Percentiles rank a stretch among this genome's conserved stretches.
These are phyloP conservation scores for Lactarius deliciosus DNA, from an alignment of 768 basidiomycete genomes.

Conservation along the genomic window DNA sequence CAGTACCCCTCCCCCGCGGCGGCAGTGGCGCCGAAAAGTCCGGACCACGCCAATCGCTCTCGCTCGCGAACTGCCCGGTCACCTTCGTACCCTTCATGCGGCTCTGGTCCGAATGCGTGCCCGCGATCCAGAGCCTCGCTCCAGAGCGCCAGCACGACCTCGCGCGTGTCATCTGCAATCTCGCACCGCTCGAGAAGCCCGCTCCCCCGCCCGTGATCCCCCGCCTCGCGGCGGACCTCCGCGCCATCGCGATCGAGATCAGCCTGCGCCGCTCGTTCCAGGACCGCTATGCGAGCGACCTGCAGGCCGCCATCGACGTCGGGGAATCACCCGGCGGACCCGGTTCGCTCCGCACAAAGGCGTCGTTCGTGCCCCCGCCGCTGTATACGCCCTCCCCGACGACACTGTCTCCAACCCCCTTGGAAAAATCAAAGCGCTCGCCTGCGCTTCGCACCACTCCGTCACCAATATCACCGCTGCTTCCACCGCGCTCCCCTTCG, in stretches of 20 bases:
- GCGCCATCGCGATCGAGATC: slow-evolving; percentile 85
- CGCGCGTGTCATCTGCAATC: slow-evolving; percentile 73
- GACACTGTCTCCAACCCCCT: slow-evolving; percentile 21
- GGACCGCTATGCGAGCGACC: slow-evolving; percentile 67
- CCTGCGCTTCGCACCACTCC: background rate
- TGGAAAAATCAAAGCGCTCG: background rate
- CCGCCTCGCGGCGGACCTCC: slow-evolving; percentile 73
- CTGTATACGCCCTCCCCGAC: slow-evolving; percentile 42
- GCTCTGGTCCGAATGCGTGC: slow-evolving; percentile 71
- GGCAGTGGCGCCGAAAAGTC: slow-evolving; percentile 38
- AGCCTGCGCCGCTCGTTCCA: slow-evolving; percentile 83
- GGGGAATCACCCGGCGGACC: slow-evolving; percentile 37
- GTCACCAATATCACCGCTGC: background rate
- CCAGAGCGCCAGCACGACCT: slow-evolving; percentile 79
- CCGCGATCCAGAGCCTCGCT: slow-evolving; percentile 59
- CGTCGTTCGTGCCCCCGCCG: slow-evolving; percentile 72
- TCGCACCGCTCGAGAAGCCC: slow-evolving; percentile 46
- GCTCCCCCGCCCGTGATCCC: slow-evolving; percentile 44
- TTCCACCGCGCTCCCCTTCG: too few species aligned
- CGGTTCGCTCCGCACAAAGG: slow-evolving; percentile 42
- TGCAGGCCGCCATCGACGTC: slow-evolving; percentile 79
- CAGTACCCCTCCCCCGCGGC: slow-evolving; percentile 70
- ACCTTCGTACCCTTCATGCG: slow-evolving; percentile 65
- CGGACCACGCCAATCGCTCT: slow-evolving; percentile 55
- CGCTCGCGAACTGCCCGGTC: slow-evolving; percentile 65